Base-by-base conservation (phyloP, 1,284 basidiomycete genomes). In the Moesziomyces antarcticus region DNA sequence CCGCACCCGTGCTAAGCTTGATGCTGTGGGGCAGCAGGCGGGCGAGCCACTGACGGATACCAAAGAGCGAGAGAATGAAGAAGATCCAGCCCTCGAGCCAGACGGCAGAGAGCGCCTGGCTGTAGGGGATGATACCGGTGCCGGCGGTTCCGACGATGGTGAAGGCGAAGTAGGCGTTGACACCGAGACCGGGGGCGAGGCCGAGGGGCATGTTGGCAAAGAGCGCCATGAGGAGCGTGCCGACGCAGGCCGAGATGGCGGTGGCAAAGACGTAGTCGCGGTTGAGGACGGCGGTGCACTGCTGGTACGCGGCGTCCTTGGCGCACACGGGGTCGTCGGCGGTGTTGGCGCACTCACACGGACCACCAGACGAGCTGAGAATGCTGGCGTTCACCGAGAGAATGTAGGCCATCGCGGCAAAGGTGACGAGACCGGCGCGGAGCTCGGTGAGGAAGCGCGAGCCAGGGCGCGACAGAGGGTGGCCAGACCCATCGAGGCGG, bases 121-220 rank as follows among this genome's bases (percentile, higher is more conserved):
- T 86, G 83, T 93, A 95, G 3, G 89, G 87, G 75, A 93, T 90
- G 50, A 89, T 87, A 21, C 93, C 93, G 22, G 88, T 82, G 10
- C 92, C 92, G 75, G 93, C 90, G 84, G 89, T 90, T 9, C 93
- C 93, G 46, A 94, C 93, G 44, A 94, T 89, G 20, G 92, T 93
- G 85, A 92, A 94, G 20, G 93, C 88, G 84, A 95, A 94, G 90
- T 94, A 94, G 25, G 92, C 92, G 82, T 94, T 94, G 42, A 93
- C 85, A 77, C 79, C 78, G 42, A 83, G 75, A 60, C 84, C 84
- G n/a, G 84, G 86, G 11, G 86, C 86, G 24, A 87, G 82, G 61
- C 91, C 92, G 21, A 95, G 89, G 1, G 93, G 93, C 52, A 95
- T 86, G 83, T 95, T 94, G 56, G 92, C 93, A 30, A 93, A 84